Percentiles rank a stretch among this genome's conserved stretches.
Evolutionary conservation across 2,329 filamentous ascomycete genomes (phyloP).

Genomic region (Penicillium sp.): DNA sequence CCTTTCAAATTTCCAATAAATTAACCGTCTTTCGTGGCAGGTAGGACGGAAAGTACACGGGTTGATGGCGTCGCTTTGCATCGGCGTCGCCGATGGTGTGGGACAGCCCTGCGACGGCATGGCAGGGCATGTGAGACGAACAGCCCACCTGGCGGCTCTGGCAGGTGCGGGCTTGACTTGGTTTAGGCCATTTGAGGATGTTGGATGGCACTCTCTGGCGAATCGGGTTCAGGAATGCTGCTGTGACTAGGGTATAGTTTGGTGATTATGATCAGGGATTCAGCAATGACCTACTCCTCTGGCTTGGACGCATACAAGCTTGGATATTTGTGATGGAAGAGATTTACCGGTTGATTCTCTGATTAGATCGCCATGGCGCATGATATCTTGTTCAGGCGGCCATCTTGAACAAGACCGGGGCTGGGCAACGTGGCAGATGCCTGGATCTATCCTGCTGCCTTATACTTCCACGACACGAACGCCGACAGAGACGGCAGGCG

Average conservation of each 20-base stretch:
- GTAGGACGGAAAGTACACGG: conserved; percentile 1
- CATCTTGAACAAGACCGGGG: conserved; percentile 3
- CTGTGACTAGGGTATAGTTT: neutral
- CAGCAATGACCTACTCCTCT: neutral
- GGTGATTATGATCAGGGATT: neutral
- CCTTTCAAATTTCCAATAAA: neutral
- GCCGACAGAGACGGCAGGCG: neutral
- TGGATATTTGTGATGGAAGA: too few relatives aligned
- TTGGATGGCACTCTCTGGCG: neutral
- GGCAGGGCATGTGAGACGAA: neutral
- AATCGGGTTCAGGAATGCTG: neutral
- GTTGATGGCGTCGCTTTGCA: neutral
- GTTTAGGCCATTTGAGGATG: neutral
- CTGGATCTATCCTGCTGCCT: neutral
- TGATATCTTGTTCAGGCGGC: neutral
- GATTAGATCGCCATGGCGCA: neutral
- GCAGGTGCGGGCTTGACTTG: neutral
- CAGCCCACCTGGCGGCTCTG: neutral
- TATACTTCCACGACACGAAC: conserved; percentile 5
- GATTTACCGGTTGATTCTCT: too few relatives aligned
- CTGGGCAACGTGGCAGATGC: conserved; percentile 4
- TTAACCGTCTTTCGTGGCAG: neutral
- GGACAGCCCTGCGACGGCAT: neutral
- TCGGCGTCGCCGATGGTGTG: conserved; percentile 7
- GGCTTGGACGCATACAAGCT: neutral